Evolutionary conservation across 176 grass and related monocot genomes (phyloP), one percentile per base, ranked within the genome.

Genomic region (Cocos nucifera): DNA sequence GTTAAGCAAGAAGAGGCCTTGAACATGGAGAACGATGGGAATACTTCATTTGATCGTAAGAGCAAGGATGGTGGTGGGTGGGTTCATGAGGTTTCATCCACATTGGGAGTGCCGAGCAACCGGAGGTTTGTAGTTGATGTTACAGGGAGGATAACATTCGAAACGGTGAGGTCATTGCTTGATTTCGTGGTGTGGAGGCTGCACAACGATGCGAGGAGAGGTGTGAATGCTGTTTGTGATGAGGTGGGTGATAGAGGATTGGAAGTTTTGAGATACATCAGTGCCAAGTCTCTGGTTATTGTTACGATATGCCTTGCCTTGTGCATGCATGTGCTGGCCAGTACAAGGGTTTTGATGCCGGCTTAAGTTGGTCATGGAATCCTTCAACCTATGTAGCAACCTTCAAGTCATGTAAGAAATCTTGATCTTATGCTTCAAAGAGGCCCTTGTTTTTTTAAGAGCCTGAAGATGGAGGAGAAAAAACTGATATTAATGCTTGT

Each of bases 131-230:
- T 93, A 51, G 75, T 99, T 63, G 85, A 99, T 74, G 88, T 99
- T 56, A 93, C 88, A 2, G 94, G 94, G 52, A 90, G 82, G 61
- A 71, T 99, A 10, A 99, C 94, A 17, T 99, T 93, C 69, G 94
- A 99, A 78, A 89, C 88, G 0, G 85, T 99, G 53, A 73, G 81
- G 57, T 99, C 88, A 2, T 99, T 86, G 66, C 85, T 99, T 15
- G 94, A 99, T 53, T 93, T 99, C 65, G 53, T 75, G n/a, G 23
- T 93, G 58, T 99, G 82, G 94, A 92, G 89, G 70, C 6, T 99
- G 27, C 73, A 78, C 2, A 71, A 77, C 54, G 79, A 67, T 17
- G 64, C 77, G 0, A 86, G 51, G 57, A 88, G 76, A 78, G 72
- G 85, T 3, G 53, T 67, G 0, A 65, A 24, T 66, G 54, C 67